Evolutionary conservation across 352 stramenopile genomes (phyloP), one percentile per base, ranked within the genome.

Genomic region (Pythium coloratum): DNA sequence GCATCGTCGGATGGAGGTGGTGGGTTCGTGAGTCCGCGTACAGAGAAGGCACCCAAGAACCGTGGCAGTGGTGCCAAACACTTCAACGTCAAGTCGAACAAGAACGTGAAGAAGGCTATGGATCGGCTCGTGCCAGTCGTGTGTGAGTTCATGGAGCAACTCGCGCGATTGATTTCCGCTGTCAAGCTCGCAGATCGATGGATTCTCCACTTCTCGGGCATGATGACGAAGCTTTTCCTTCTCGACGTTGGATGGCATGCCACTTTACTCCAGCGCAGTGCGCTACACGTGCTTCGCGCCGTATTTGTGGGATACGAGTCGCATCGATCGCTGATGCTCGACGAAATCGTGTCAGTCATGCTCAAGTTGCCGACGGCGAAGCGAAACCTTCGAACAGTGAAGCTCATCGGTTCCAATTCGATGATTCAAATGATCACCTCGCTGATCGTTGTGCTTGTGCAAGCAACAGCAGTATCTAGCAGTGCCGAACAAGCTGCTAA

Each of bases 121-220:
- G 81, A 86, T 46, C 73, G 76, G n/a, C 49, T 93, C 40, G 67
- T 90, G 6, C 79, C 87, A 40, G 71, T 90, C 12, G 69, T 84
- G 0, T 94, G 84, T 51, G 83, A 91, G 55, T 89, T 91, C 51
- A 82, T 96, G 64, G 76, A 96, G 28, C 76, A 84, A 13, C 55
- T 95, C 28, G 72, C 88, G 50, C 68, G 68, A 30, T 63, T 96
- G 36, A 70, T 94, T 33, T 55, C 70, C 30, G 68, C 73, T 32
- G 75, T 95, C 26, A 95, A 92, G 51, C 83, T 96, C 28, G 73
- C 81, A 9, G 87, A 96, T 68, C 77, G 75, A 40, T 94, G 81
- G 86, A 78, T 95, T 49, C 53, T 94, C 9, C 73, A 80, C 34
- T 78, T 96, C 16, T 92, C 85, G 18, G 80, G 76, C 10, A 81